Evolutionary conservation across 176 grass and related monocot species (phyloP), one percentile per base, ranked within the genome.

Genomic region (Hordeum marinum): DNA sequence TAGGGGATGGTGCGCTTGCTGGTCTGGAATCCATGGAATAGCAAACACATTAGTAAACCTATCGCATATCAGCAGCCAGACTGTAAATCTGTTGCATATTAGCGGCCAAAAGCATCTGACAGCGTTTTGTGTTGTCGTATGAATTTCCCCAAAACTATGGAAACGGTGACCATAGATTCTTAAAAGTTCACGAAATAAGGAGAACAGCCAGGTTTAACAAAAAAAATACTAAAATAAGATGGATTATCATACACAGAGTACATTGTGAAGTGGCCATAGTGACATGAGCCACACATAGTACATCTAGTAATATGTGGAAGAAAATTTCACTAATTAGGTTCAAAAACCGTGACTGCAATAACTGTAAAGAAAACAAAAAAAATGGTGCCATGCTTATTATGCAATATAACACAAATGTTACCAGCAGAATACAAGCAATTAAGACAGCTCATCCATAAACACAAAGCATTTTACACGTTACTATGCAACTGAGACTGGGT

Each of bases 1-100:
- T 91, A 97, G 31, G 90, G 92, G 52, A 97, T 90, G 18, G 77
- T 94, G 80, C 88, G 57, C 26, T 68, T 92, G 11, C 81, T 91
- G 0, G 88, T 92, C 95, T 94, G 90, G 3, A 87, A 90, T 20
- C 25, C 80, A 7, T 36, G 6, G 11, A 43, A 78, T 31, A 63
- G 50, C 41, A 1, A 41, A 4, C 12, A 62, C 11, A 52, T 78
- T n/a, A 73, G 29, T 26, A 26, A 20, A 11, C 1, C 0, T 34
- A 40, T 18, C 14, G 10, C 4, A n/a, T 4, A 85, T 48, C 63
- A 70, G 80, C 21, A 87, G 86, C 58, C 59, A 60, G 2, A 31
- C 7, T 6, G 42, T 13, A 45, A 45, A 45, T 45, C 42, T 17
- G 14, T 50, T 17, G 5, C 46, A 17, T 2, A 17, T 17, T 13